Percentiles rank a stretch among this genome's conserved stretches.
These are phyloP conservation scores for Nepenthes mirabilis DNA, from an alignment of 148 eudicot genomes.

Conservation along the genomic window DNA sequence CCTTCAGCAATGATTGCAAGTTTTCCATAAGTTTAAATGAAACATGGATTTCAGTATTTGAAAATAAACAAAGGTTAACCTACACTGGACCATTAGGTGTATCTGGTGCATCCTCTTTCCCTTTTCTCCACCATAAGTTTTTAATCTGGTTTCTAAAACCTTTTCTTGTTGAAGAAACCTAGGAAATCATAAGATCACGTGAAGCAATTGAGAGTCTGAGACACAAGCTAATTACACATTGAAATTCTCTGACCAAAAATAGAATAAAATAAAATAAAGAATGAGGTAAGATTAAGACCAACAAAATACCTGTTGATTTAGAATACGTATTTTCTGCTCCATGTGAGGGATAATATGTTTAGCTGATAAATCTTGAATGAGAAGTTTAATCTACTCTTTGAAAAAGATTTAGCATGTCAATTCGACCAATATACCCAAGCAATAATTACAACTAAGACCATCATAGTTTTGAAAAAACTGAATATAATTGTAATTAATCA, in stretches of 20 bases:
- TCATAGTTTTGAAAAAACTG: not conserved
- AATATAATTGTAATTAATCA: constrained; percentile 10
- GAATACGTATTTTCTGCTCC: constrained; percentile 79
- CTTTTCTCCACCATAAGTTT: constrained; percentile 99
- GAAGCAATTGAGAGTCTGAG: not conserved
- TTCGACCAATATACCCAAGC: not conserved
- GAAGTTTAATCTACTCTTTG: constrained; percentile 41
- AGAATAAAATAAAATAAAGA: not conserved
- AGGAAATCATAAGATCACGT: constrained; percentile 9
- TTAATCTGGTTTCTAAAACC: constrained; percentile 98
- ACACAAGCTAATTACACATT: not conserved
- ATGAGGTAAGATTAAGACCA: not conserved
- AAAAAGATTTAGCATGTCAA: not conserved
- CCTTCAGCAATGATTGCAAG: constrained; percentile 30
- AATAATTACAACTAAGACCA: no score
- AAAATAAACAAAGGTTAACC: constrained; percentile 13
- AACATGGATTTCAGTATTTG: not conserved
- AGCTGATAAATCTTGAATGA: constrained; percentile 75
- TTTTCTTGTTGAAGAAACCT: constrained; percentile 96
- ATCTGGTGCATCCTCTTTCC: constrained; percentile 80
- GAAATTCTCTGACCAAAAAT: not conserved
- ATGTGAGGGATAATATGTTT: constrained; percentile 83
- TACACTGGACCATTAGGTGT: constrained; percentile 58
- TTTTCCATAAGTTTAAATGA: constrained; percentile 16
- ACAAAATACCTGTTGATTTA: constrained; percentile 81